Evolutionary conservation across 2,329 filamentous ascomycete genomes (phyloP), one percentile per base, ranked within the genome.

Genomic region (Paradendryphiella salina): DNA sequence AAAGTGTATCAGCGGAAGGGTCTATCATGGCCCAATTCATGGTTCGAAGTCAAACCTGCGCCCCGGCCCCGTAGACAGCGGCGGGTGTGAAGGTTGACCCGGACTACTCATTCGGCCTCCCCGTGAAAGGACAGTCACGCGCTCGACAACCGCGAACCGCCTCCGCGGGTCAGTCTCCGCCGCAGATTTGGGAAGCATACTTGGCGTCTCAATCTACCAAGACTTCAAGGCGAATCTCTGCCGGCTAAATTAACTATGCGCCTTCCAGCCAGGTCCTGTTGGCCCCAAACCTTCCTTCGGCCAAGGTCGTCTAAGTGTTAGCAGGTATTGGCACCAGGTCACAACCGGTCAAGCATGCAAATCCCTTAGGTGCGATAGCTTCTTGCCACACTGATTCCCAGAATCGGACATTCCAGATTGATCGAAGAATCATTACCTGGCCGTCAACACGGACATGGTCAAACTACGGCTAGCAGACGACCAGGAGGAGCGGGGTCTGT

Each of bases 261-360:
- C 28, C 28, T 13, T 31, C 28, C 28, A 17, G 5, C 10, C 11
- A 15, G 38, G 17, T 28, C 26, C 38, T 15, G 38, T 13, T 20
- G 26, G 26, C 8, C 10, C 26, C n/a, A 20, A 40, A 8, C 10
- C 11, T 29, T 15, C 15, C 31, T n/a, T 10, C 11, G n/a, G 38
- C 38, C 38, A 40, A 40, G 38, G 38, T 29, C 5, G 26, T 40
- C 38, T 26, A 40, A 40, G 38, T 31, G 15, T 40, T 32, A 31
- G 38, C 15, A 11, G 26, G 38, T 7, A 14, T 40, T 40, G 38
- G 38, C 38, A 31, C 15, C 9, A n/a, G 14, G 11, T 9, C 20
- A 20, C 38, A 40, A 28, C 38, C 38, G 38, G 38, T 40, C 38
- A 40, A 40, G 38, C 38, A 31, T 29, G 6, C 26, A 18, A 11